These are phyloP conservation scores for Ogataea polymorpha DNA, from an alignment of 805 yeast species.

Conservation along the genomic window DNA sequence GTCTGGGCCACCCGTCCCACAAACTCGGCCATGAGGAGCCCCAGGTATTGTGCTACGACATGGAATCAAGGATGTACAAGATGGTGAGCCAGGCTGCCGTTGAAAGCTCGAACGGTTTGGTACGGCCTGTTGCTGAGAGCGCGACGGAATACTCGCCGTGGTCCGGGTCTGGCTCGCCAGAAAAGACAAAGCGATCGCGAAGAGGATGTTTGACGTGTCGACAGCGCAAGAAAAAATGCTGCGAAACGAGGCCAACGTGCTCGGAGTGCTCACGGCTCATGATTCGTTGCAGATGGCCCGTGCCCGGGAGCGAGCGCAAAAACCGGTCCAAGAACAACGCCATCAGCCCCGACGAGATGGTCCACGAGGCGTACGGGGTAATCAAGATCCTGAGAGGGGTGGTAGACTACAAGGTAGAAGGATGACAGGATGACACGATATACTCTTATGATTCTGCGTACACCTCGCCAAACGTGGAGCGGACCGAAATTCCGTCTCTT, in stretches of 20 bases:
- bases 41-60: conserved; percentile 12
- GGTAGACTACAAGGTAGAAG: conserved; percentile 42
- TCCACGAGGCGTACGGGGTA: conserved; percentile 53
- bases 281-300: conserved; percentile 70
- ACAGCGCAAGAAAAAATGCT: conserved; percentile 73
- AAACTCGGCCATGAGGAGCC: not conserved
- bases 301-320: conserved; percentile 63
- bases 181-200: conserved; percentile 51
- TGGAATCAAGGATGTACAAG: conserved; percentile 12
- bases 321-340: conserved; percentile 48
- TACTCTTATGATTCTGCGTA: not conserved
- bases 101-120: conserved; percentile 1
- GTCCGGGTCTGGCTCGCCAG: conserved; percentile 5
- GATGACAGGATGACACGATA: not conserved
- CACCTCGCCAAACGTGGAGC: not conserved
- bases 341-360: conserved; percentile 49
- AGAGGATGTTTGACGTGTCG: conserved; percentile 80
- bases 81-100: conserved; percentile 1
- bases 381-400: conserved; percentile 63
- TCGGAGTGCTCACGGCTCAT: conserved; percentile 63
- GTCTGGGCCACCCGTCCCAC: not conserved
- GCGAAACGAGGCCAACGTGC: conserved; percentile 67
- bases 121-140: not conserved
- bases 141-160: conserved; percentile 5
- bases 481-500: not conserved